Base-by-base conservation (phyloP, 768 basidiomycete genomes). In the Phaeotremella skinneri region DNA sequence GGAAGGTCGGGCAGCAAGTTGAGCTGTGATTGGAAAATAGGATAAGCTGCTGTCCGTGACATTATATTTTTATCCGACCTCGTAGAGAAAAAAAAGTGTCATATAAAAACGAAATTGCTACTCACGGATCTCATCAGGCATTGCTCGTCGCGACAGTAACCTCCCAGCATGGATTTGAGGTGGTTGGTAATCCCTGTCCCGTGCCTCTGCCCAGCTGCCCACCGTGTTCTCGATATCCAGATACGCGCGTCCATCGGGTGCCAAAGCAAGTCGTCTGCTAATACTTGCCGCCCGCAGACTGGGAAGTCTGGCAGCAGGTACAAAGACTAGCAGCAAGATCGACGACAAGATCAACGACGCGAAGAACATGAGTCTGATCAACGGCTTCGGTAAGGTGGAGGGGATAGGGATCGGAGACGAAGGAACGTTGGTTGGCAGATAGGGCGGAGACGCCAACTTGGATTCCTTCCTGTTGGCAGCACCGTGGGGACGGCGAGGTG, bases 291-390 rank as follows among this genome's bases (percentile, higher is more conserved):
- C 55, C 4, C 48, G 26, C 11, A 72, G 56, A 27, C 56, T 59
- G 0, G 70, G 70, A 2, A 72, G 54, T 53, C 68, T 34, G 29
- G 70, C 67, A 2, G 52, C 58, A 17, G 70, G 70, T 1, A 69
- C 65, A 43, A 54, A 61, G 17, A 61, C 50, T 14, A 72, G 61
- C 21, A 72, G 41, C 20, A 67, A 25, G 25, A 67, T 53, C 5
- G 59, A 64, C 2, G 65, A 62, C 16, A 65, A 26, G 9, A 72
- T 14, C 2, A 69, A 49, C 1, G 65, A 56, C 16, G 47, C 52
- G 39, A 72, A 59, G 52, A 64, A 64, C 16, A 69, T 30, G 17
- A 72, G 26, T n/a, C 70, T 60, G 20, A 72, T 25, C 2, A 72
- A 34, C 16, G 69, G 69, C 58, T 64, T 59, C n/a, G 69, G 69